Evolutionary conservation across 768 basidiomycete species (phyloP).

Genomic region (Mycena maculata): DNA sequence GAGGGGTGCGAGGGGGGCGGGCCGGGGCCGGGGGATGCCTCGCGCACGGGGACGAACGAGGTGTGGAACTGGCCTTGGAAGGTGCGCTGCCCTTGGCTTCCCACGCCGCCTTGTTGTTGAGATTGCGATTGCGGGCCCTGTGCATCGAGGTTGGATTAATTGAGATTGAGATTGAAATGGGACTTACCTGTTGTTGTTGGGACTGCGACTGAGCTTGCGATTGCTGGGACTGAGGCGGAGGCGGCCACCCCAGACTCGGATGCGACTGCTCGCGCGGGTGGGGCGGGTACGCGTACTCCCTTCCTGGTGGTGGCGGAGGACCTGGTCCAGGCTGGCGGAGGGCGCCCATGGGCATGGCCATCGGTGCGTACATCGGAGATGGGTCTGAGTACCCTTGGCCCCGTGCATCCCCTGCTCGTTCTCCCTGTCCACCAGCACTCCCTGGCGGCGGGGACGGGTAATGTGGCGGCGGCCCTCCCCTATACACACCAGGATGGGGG

Average conservation of each 20-base stretch:
- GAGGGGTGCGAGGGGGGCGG: no score
- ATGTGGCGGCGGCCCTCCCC: neutral
- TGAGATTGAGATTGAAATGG: no score
- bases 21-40: conserved; percentile 27
- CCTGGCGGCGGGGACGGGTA: conserved; percentile 31
- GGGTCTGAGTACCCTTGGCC: conserved; percentile 29
- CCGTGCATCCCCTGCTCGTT: no score
- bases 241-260: conserved; percentile 26
- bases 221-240: neutral
- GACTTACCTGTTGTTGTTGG: neutral
- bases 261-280: conserved; percentile 20
- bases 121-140: neutral
- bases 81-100: conserved; percentile 4
- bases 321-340: conserved; percentile 31
- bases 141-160: no score
- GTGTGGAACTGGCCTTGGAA: conserved; percentile 38
- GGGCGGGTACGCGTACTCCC: no score
- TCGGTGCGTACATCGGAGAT: conserved; percentile 30
- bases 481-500: no score
- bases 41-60: conserved; percentile 33
- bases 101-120: neutral
- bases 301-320: no score
- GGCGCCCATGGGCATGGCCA: conserved; percentile 29
- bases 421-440: no score
- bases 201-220: neutral